These are phyloP conservation scores for Wickerhamomyces sp. DNA, from an alignment of 1,139 yeast species.

Conservation along the genomic window DNA sequence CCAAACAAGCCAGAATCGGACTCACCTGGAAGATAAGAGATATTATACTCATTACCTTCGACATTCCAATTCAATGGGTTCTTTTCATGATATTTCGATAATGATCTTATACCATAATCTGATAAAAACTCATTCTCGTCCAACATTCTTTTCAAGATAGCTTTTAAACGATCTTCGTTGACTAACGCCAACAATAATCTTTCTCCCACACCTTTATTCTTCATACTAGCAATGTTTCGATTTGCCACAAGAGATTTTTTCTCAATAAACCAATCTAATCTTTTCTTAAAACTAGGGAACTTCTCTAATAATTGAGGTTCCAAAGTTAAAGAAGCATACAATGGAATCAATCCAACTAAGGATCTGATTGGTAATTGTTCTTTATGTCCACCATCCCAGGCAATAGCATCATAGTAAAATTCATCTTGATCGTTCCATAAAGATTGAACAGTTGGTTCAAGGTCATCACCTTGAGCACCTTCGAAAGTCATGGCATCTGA, in stretches of 20 bases:
- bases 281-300: constrained; percentile 81
- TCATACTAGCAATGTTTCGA: constrained; percentile 88
- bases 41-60: constrained; percentile 68
- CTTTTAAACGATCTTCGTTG: constrained; percentile 71
- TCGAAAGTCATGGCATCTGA: constrained; percentile 93
- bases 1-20: constrained; percentile 95
- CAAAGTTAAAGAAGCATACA: constrained; percentile 85
- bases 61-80: constrained; percentile 88
- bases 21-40: constrained; percentile 86
- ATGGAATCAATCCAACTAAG: constrained; percentile 87
- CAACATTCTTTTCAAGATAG: constrained; percentile 76
- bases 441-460: constrained; percentile 51
- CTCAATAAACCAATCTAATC: constrained; percentile 82
- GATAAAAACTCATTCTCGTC: constrained; percentile 88
- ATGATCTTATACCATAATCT: constrained; percentile 82
- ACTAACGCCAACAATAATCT: constrained; percentile 80
- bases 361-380: constrained; percentile 85
- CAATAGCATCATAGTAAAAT: constrained; percentile 88
- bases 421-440: constrained; percentile 90
- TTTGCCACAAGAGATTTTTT: constrained; percentile 71
- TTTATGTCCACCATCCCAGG: constrained; percentile 71
- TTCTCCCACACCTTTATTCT: constrained; percentile 80
- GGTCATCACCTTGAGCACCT: constrained; percentile 34
- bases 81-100: constrained; percentile 83
- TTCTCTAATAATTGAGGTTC: constrained; percentile 80